Evolutionary conservation across 139 green algal species (phyloP).

Genomic region (Deuterostichococcus epilithicus): DNA sequence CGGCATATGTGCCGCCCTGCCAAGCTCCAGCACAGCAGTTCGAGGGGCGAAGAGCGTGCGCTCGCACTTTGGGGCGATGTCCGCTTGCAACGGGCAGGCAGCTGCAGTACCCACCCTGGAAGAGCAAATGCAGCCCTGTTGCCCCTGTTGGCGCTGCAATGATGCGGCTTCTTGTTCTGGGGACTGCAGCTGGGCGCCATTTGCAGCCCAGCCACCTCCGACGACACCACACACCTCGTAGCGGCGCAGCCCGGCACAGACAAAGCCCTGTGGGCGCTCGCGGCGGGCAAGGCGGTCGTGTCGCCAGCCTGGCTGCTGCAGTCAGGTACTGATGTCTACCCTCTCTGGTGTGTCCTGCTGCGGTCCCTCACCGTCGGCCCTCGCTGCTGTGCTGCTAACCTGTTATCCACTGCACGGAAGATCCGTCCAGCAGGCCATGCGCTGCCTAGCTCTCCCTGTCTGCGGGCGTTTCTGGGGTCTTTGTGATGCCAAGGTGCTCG

Average conservation of each 20-base stretch:
- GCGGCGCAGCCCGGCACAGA: constrained; percentile 39
- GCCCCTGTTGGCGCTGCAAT: no score
- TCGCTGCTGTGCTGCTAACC: no score
- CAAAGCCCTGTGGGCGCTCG: constrained; percentile 41
- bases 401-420: no score
- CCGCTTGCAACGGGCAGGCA: not conserved
- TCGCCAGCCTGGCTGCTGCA: constrained; percentile 46
- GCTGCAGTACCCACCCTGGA: not conserved
- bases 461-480: no score
- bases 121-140: no score
- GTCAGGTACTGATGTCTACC: no score
- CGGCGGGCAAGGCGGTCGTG: constrained; percentile 38
- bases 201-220: constrained; percentile 24
- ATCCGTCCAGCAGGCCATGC: no score
- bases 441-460: no score
- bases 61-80: not conserved
- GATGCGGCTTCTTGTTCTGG: not conserved
- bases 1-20: not conserved
- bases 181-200: constrained; percentile 60
- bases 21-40: no score
- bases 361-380: no score
- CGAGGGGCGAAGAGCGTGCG: not conserved
- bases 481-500: no score
- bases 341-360: no score
- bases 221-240: constrained; percentile 64